Base-by-base conservation (phyloP, 2,329 filamentous ascomycete species). In the Cladosporium sp. region DNA sequence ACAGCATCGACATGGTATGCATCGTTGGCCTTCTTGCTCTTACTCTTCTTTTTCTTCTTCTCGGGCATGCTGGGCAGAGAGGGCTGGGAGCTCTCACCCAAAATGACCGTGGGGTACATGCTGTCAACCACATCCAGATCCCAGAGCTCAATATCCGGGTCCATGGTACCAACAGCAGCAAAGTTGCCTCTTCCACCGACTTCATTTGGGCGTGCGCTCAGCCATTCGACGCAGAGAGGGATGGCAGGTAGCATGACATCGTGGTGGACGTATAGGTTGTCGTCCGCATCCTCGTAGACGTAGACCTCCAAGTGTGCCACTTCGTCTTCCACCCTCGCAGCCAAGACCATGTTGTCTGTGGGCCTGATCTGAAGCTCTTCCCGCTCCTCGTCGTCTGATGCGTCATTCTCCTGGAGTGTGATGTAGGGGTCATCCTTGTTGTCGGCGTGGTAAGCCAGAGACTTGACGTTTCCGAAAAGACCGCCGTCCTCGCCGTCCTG, bases 171-270 rank as follows among this genome's bases (percentile, higher is more conserved):
- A 38, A 99, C 85, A 5, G 94, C 94, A 20, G 96, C 92, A 66
- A 93, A 97, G 77, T 96, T 99, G 58, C 90, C 94, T 51, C 82
- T 83, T 22, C 84, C 81, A 63, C 89, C 85, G 61, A 84, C 74
- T 72, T 91, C 90, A 64, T 89, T 88, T 37, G 96, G 91, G n/a
- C 91, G 88, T 58, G 96, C 82, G 72, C 97, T 90, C 45, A 99
- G 78, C 94, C 94, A 99, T 78, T 99, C 94, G 40, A 97, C 84
- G 70, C 91, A 94, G 6, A 99, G 85, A 11, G 94, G 94, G 70
- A 99, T 96, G 22, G 93, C 93, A 34, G 94, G 94, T 58, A 99
- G 84, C 93, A 99, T 97, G 68, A 99, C 96, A 75, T 99, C 94
- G 82, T 99, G 94, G 78, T 99, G 94, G 22, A 99, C 93, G 74